These are phyloP conservation scores for Chamaecyparis obtusa DNA, from an alignment of 75 land plant species.

Conservation along the genomic window DNA sequence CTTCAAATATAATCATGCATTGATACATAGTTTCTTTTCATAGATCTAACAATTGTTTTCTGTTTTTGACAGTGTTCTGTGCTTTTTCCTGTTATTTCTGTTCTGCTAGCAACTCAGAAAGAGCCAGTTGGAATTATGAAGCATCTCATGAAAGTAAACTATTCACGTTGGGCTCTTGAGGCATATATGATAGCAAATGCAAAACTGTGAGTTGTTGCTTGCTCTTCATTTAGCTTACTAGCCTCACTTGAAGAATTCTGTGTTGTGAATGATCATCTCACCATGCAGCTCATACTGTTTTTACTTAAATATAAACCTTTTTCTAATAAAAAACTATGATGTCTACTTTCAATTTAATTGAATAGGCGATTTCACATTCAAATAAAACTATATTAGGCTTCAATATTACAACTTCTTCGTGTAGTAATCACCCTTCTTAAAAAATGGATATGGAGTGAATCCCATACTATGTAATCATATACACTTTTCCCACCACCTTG, in stretches of 20 bases:
- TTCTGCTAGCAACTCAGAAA: constrained; percentile 65
- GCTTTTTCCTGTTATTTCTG: constrained; percentile 83
- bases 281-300: background rate
- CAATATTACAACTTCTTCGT: background rate
- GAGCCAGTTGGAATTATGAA: constrained; percentile 32
- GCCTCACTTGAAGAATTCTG: background rate
- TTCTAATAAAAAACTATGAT: background rate
- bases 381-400: background rate
- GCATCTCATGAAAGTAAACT: constrained; percentile 42
- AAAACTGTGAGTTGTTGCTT: constrained; percentile 47
- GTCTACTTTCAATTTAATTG: background rate
- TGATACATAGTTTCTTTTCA: background rate
- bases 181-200: constrained; percentile 91
- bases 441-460: too few species aligned
- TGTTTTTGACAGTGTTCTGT: constrained; percentile 74
- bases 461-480: too few species aligned
- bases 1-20: background rate
- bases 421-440: too few species aligned
- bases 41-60: constrained; percentile 3
- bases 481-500: too few species aligned
- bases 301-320: background rate
- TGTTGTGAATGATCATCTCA: background rate
- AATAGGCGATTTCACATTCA: background rate
- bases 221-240: background rate
- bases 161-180: constrained; percentile 86